Conservation (phyloP, 208 protist species). For the Acanthamoeba quina region DNA sequence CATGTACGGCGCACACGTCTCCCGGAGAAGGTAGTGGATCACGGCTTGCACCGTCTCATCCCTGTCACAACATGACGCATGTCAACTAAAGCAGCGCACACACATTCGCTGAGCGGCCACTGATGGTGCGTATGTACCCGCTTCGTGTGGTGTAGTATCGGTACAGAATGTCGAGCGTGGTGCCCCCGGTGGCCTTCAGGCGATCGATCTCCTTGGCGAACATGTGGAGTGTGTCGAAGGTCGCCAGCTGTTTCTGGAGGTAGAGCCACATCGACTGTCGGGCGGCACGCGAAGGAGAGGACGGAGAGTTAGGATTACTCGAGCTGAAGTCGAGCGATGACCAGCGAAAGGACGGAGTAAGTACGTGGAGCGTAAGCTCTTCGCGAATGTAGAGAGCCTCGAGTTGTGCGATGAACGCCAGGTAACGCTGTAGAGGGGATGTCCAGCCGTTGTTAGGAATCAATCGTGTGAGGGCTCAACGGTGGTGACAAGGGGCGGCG, state of each 20-base stretch:
- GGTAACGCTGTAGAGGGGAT: conserved; percentile 6
- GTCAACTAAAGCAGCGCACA: neutral
- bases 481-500: neutral
- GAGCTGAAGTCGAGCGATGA: no score
- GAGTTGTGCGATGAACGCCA: conserved; percentile 44
- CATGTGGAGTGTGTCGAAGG: conserved; percentile 10
- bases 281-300: neutral
- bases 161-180: conserved; percentile 34
- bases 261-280: conserved; percentile 45
- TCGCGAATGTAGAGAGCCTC: conserved; percentile 19
- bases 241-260: conserved; percentile 15
- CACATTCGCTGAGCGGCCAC: no score
- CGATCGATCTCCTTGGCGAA: conserved; percentile 37
- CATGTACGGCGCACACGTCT: conserved; percentile 49
- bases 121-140: neutral
- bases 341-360: neutral
- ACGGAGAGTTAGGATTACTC: neutral
- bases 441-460: neutral
- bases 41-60: conserved; percentile 15
- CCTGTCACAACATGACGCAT: neutral
- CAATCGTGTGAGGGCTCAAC: neutral
- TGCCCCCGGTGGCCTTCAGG: conserved; percentile 12
- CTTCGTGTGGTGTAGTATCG: conserved; percentile 45
- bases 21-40: conserved; percentile 4
- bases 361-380: conserved; percentile 44